A percentile compares a stretch with the other conserved stretches of the same genome.
These are phyloP conservation scores for Zymoseptoria pseudotritici DNA, from an alignment of 2,329 filamentous ascomycete species.

Conservation along the genomic window DNA sequence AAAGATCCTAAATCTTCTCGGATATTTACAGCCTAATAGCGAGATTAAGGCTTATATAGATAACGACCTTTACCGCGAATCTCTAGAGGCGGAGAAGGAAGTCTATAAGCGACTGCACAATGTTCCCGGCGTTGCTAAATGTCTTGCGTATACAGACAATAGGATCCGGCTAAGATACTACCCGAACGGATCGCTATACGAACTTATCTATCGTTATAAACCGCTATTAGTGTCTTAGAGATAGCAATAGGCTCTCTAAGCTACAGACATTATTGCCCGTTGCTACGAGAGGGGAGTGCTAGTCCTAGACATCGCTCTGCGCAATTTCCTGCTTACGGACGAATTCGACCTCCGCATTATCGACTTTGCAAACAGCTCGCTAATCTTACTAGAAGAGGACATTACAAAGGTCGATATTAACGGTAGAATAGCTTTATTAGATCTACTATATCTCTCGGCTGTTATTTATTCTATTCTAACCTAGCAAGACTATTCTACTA, in stretches of 20 bases:
- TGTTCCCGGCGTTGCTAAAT: slow-evolving; percentile 9
- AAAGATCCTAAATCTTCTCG: slow-evolving; percentile 10
- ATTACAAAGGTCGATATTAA: slow-evolving; percentile 8
- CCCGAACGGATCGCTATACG: slow-evolving; percentile 6
- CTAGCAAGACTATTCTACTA: slow-evolving; percentile 6
- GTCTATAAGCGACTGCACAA: slow-evolving; percentile 9
- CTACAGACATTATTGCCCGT: slow-evolving; percentile 12
- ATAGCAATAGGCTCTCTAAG: slow-evolving; percentile 10
- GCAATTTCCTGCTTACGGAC: slow-evolving; percentile 11
- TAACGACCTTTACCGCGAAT: slow-evolving; percentile 5
- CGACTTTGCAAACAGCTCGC: slow-evolving; percentile 12
- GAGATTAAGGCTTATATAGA: slow-evolving; percentile 6
- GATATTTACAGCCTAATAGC: slow-evolving; percentile 3
- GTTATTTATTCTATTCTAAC: slow-evolving; percentile 13
- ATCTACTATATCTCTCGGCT: slow-evolving; percentile 10
- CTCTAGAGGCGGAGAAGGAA: slow-evolving; percentile 10
- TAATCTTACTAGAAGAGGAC: slow-evolving; percentile 4
- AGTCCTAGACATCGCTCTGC: slow-evolving; percentile 13
- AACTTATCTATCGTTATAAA: slow-evolving; percentile 6
- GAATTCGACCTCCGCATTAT: slow-evolving; percentile 11
- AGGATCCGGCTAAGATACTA: slow-evolving; percentile 11
- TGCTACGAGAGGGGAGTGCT: slow-evolving; percentile 11
- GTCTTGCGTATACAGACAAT: slow-evolving; percentile 7
- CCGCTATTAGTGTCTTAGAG: slow-evolving; percentile 9
- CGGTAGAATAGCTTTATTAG: slow-evolving; percentile 8